Percentiles rank a stretch among this genome's conserved stretches.
These are phyloP conservation scores for Dictyostelium capitatum DNA, from an alignment of 78 protist species.

Conservation along the genomic window DNA sequence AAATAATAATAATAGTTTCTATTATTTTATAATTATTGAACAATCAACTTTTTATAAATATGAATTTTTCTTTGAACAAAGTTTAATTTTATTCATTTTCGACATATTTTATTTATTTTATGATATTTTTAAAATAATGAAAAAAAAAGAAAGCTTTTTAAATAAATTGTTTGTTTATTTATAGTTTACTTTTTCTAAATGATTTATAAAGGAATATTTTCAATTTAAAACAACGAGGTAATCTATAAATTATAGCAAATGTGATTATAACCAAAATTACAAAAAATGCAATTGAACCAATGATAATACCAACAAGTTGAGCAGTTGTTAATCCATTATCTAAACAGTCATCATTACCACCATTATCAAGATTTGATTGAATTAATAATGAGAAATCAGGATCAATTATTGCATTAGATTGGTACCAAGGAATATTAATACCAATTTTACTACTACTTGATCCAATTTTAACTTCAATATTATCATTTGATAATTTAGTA, in stretches of 20 bases:
- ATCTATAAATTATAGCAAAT: neutral
- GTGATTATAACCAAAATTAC: neutral
- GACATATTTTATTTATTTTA: too few species aligned
- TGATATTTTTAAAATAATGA: too few species aligned
- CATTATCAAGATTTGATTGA: neutral
- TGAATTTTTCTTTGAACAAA: too few species aligned
- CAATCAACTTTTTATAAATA: too few species aligned
- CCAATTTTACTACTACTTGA: neutral
- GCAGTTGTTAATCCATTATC: neutral
- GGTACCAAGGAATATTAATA: conserved; percentile 12
- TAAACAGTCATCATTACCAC: neutral
- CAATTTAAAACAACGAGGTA: neutral
- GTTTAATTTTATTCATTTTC: too few species aligned
- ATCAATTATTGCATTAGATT: neutral
- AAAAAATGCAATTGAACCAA: conserved; percentile 1
- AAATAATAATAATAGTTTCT: too few species aligned
- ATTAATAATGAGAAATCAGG: neutral
- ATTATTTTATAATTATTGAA: too few species aligned
- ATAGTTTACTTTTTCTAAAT: neutral
- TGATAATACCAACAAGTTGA: conserved; percentile 18
- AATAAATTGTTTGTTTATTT: too few species aligned
- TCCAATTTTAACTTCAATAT: neutral
- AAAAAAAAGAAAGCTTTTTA: too few species aligned
- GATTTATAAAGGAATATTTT: neutral
- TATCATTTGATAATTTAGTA: neutral